Conservation (phyloP, 1,284 basidiomycete species). For the Fomitopsis schrenkii region DNA sequence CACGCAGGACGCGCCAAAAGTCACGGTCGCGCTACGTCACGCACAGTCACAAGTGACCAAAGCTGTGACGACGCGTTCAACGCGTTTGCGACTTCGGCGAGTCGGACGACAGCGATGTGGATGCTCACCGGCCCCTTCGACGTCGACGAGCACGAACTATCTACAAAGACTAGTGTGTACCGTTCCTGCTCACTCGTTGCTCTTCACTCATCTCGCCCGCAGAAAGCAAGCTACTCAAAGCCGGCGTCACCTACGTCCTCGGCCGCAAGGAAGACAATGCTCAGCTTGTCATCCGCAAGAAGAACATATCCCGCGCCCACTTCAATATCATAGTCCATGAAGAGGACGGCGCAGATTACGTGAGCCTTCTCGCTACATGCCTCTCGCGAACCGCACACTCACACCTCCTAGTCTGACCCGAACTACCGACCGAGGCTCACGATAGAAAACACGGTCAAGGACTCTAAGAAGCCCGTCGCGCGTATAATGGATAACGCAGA, state of each 20-base stretch:
- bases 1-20: too few relatives aligned
- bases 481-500: neutral
- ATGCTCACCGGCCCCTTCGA: constrained; percentile 49
- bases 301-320: constrained; percentile 59
- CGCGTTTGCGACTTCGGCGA: neutral
- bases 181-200: neutral
- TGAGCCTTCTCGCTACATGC: constrained; percentile 7
- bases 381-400: neutral
- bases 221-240: constrained; percentile 64
- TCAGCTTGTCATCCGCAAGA: constrained; percentile 45
- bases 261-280: constrained; percentile 48
- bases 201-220: neutral
- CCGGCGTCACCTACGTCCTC: constrained; percentile 44
- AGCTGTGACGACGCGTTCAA: neutral
- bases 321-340: constrained; percentile 49
- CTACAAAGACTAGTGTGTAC: constrained; percentile 35
- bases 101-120: constrained; percentile 39
- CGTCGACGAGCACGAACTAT: constrained; percentile 30
- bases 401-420: constrained; percentile 12
- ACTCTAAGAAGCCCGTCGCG: neutral
- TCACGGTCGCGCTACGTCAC: neutral
- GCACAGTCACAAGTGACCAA: neutral
- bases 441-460: constrained; percentile 3
- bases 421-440: constrained; percentile 13
- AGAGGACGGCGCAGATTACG: constrained; percentile 47